These are phyloP conservation scores for Aegilops sharonensis DNA, from an alignment of 176 grass and related monocot species.

Conservation along the genomic window DNA sequence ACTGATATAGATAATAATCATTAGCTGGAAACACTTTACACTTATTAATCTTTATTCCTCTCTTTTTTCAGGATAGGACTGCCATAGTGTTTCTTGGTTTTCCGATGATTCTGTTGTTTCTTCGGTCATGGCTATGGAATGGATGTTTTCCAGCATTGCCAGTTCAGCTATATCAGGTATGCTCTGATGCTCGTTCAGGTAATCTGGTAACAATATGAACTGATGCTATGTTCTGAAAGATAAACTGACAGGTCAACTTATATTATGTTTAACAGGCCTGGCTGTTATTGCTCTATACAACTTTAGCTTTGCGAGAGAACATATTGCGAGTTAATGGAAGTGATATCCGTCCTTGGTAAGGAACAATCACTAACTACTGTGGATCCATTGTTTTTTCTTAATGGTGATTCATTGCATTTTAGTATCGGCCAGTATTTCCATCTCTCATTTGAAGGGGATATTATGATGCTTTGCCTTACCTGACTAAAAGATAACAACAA, in stretches of 20 bases:
- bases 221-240: conserved; percentile 30
- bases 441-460: conserved; percentile 40
- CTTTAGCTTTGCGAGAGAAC: conserved; percentile 86
- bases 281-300: conserved; percentile 79
- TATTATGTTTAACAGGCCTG: conserved; percentile 66
- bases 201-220: not conserved
- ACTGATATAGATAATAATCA: not conserved
- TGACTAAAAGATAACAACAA: not conserved
- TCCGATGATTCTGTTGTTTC: conserved; percentile 68
- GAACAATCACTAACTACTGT: not conserved
- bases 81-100: conserved; percentile 95
- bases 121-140: conserved; percentile 83
- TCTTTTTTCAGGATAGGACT: conserved; percentile 78
- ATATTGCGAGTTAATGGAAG: conserved; percentile 87
- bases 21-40: not conserved
- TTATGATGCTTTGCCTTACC: conserved; percentile 12
- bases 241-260: conserved; percentile 7
- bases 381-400: not conserved
- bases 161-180: conserved; percentile 97
- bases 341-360: conserved; percentile 87
- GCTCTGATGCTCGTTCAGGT: conserved; percentile 9
- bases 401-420: not conserved
- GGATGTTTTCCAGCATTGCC: conserved; percentile 89
- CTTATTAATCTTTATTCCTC: conserved; percentile 6
- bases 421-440: not conserved